These are phyloP conservation scores for Neltuma alba DNA, from an alignment of 306 rosid species.

Conservation along the genomic window DNA sequence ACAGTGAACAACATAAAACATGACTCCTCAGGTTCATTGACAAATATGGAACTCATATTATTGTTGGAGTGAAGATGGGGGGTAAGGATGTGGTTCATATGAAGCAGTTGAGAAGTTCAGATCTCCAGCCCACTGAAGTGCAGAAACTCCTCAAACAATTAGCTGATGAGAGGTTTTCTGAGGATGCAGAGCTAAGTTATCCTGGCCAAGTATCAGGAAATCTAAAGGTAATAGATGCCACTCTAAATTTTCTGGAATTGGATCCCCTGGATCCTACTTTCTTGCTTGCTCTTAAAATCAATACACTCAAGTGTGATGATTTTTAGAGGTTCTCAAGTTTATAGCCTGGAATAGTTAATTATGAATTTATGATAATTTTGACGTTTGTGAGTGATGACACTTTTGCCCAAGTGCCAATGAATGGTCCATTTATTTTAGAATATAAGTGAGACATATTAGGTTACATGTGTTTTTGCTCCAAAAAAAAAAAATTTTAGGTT, in stretches of 20 bases:
- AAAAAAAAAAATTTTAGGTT: no score
- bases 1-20: constrained; percentile 27
- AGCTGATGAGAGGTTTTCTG: constrained; percentile 75
- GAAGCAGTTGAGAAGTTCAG: constrained; percentile 69
- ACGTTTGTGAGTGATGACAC: background rate
- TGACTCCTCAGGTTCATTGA: constrained; percentile 84
- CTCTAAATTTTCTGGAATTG: background rate
- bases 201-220: constrained; percentile 48
- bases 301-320: background rate
- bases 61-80: constrained; percentile 96
- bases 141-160: constrained; percentile 72
- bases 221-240: constrained; percentile 48
- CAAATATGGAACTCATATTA: constrained; percentile 83
- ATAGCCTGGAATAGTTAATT: background rate
- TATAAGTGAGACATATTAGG: background rate
- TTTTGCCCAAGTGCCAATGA: background rate
- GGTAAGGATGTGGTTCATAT: constrained; percentile 79
- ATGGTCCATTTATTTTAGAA: background rate
- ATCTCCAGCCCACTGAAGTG: constrained; percentile 57
- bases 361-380: background rate
- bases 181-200: constrained; percentile 43
- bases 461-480: background rate
- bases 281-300: background rate
- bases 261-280: background rate
- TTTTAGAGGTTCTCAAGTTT: background rate